These are phyloP conservation scores for Coelastrella sp. DNA, from an alignment of 139 green algal genomes.

Conservation along the genomic window DNA sequence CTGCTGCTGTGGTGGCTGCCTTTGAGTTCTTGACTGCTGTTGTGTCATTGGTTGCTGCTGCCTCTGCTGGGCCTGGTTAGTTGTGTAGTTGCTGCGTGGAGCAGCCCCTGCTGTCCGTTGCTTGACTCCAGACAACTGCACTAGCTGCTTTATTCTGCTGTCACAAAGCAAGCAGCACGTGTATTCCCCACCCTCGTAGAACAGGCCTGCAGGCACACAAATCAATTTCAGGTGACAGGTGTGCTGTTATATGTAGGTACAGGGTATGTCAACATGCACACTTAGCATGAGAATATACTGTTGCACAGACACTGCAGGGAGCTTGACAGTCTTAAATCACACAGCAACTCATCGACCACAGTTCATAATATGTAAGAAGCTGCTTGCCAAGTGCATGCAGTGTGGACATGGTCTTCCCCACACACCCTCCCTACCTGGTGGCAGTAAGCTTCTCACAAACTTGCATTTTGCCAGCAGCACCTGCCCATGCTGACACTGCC, in stretches of 20 bases:
- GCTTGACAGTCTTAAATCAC: no score
- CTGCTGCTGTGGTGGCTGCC: constrained; percentile 1
- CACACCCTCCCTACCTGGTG: no score
- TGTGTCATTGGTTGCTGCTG: neutral
- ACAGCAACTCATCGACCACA: no score
- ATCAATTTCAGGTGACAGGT: no score
- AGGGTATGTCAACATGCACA: no score
- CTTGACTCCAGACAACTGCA: constrained; percentile 41
- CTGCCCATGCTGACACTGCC: neutral
- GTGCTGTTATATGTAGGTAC: no score
- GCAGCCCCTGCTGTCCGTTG: neutral
- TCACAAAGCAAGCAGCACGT: constrained; percentile 64
- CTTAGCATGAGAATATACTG: no score
- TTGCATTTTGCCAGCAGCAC: neutral
- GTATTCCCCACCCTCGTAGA: constrained; percentile 47
- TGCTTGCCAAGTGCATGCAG: no score
- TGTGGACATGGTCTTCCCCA: no score
- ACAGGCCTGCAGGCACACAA: constrained; percentile 42
- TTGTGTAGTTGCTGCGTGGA: neutral
- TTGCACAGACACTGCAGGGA: no score
- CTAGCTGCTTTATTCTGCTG: constrained; percentile 51
- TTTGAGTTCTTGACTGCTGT: neutral
- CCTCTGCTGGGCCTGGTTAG: neutral
- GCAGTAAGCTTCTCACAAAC: constrained; percentile 10
- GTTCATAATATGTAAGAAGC: no score